Evolutionary conservation across 2,329 filamentous ascomycete genomes (phyloP).

Genomic region (Didymella sp.): DNA sequence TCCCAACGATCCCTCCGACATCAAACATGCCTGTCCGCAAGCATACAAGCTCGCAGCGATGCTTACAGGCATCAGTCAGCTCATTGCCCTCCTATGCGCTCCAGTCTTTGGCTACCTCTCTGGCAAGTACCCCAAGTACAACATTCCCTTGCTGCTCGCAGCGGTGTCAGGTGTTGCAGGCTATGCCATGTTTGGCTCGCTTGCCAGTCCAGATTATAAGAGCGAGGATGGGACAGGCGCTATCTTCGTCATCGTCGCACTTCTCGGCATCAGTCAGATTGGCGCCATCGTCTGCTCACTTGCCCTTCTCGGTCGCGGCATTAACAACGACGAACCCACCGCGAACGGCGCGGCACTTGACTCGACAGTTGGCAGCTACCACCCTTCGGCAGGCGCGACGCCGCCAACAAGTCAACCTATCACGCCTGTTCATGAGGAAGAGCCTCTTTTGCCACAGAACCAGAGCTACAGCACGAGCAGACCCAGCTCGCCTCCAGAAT

Average conservation of each 20-base stretch:
- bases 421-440: slow-evolving; percentile 39
- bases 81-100: slow-evolving; percentile 82
- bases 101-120: slow-evolving; percentile 87
- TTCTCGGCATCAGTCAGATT: slow-evolving; percentile 93
- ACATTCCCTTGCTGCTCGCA: slow-evolving; percentile 76
- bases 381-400: slow-evolving; percentile 45
- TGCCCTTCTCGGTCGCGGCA: slow-evolving; percentile 82
- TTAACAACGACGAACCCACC: slow-evolving; percentile 61
- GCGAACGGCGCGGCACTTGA: slow-evolving; percentile 16
- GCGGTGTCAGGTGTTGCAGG: slow-evolving; percentile 77
- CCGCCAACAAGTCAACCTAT: slow-evolving; percentile 41
- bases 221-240: slow-evolving; percentile 70
- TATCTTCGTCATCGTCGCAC: slow-evolving; percentile 77
- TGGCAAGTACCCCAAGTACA: slow-evolving; percentile 68
- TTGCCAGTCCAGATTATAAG: slow-evolving; percentile 77
- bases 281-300: slow-evolving; percentile 95
- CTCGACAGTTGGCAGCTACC: slow-evolving; percentile 26
- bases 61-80: slow-evolving; percentile 86
- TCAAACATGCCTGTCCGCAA: slow-evolving; percentile 82
- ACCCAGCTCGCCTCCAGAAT: slow-evolving; percentile 11
- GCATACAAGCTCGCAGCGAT: slow-evolving; percentile 90
- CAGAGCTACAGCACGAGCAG: slow-evolving; percentile 25
- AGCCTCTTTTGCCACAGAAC: slow-evolving; percentile 34
- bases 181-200: slow-evolving; percentile 77
- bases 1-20: slow-evolving; percentile 59